Evolutionary conservation across 495 filamentous ascomycete species (phyloP).

Genomic region (Geoglossum glabrum): DNA sequence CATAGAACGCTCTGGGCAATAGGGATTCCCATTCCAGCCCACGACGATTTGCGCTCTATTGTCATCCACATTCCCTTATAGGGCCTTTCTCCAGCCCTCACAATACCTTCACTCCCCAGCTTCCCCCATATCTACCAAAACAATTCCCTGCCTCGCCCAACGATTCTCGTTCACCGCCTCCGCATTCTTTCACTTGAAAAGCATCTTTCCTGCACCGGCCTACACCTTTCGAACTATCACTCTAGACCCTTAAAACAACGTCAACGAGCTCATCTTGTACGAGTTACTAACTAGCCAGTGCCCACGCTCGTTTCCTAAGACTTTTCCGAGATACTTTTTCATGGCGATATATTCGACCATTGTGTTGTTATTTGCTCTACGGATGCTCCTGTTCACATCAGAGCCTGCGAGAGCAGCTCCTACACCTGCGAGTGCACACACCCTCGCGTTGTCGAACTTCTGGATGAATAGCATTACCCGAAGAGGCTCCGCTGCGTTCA

Average conservation of each 20-base stretch:
- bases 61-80: background rate
- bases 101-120: background rate
- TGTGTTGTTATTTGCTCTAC: background rate
- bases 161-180: too few species aligned
- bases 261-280: background rate
- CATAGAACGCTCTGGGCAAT: background rate
- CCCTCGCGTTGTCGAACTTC: constrained; percentile 20
- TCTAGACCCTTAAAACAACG: background rate
- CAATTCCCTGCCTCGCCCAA: background rate
- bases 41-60: background rate
- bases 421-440: background rate
- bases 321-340: background rate
- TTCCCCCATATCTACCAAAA: background rate
- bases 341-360: constrained; percentile 4
- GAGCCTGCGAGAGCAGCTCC: background rate
- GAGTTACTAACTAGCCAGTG: background rate
- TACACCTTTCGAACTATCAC: background rate
- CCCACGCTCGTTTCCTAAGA: background rate
- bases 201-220: background rate
- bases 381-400: background rate
- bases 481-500: constrained; percentile 48
- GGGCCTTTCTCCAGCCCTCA: background rate
- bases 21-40: background rate
- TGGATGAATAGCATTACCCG: constrained; percentile 60
- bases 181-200: background rate